Base-by-base conservation (phyloP, 225 moss, liverwort and hornwort genomes). In the Polytrichum commune region DNA sequence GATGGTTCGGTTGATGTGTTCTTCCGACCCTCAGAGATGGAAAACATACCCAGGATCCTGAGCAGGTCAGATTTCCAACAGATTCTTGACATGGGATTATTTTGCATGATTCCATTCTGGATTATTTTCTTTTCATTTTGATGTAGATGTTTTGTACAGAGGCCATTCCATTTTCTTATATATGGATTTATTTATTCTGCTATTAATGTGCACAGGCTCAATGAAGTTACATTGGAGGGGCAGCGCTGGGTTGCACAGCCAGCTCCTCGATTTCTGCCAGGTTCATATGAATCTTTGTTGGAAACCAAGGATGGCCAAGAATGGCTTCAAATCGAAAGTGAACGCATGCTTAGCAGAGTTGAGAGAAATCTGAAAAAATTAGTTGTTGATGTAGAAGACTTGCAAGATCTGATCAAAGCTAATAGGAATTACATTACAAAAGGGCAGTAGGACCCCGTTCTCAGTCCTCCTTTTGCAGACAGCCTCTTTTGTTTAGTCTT, bases 261-360 rank as follows among this genome's bases (percentile, higher is more conserved):
- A 56, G 78, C 83, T 19, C 58, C 83, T 57, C 68, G 86, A 66
- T 55, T 83, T 67, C 70, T 75, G 60, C 75, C 66, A 22, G 76
- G 64, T 66, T 78, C 73, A 19, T 76, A 73, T 29, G 76, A 79
- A 65, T 76, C 75, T 64, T 35, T 87, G 46, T 54, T 80, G 30
- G 73, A 80, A 67, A 75, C 83, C 18, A 70, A 68, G 60, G 80
- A 80, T 66, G 86, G 86, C 35, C 80, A 78, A 74, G 83, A 81
- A 67, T 87, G 86, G 86, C 24, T 87, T 69, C 83, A 83, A 70
- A 78, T 77, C 16, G 83, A 87, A 53, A 80, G 83, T 60, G 83
- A 83, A 65, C 72, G 83, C 35, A 78, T 77, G 74, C 71, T 87
- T 35, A 71, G 67, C 38, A 81, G 78, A 68, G 75, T 87, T 30